Evolutionary conservation across 2,329 filamentous ascomycete species (phyloP), one percentile per base, ranked within the genome.

Genomic region (Ilyonectria sp.): DNA sequence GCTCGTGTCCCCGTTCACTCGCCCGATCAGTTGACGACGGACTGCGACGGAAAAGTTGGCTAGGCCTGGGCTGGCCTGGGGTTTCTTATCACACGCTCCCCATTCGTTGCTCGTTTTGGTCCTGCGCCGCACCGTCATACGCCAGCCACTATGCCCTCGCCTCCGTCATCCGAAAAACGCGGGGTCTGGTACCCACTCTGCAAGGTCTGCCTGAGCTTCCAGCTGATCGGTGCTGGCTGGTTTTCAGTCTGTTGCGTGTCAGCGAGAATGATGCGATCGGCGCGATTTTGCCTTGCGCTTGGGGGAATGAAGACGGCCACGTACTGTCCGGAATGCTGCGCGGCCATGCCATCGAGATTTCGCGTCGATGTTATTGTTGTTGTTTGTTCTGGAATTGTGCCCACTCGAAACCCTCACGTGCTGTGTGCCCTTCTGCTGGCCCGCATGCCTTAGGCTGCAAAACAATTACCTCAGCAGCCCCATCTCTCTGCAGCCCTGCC

Each of bases 171-270:
- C 44, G 52, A 72, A 75, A 75, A 75, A 75, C 72, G 74, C 74
- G 74, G 74, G 73, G 74, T 75, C 67, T 71, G 60, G n/a, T 58
- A 69, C 66, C 73, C 73, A 74, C 59, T 54, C 67, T 73, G 61
- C 71, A 75, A 70, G 71, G 71, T 75, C 69, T 70, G 50, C 31
- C 60, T 21, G 23, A 54, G 54, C 40, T 49, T 35, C 47, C 23
- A 37, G 49, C 57, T 57, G 57, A 65, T 65, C 63, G 26, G 50
- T 40, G 21, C 37, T 50, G 26, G 49, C 56, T 35, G 44, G 44
- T 50, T 10, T 43, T 44, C 35, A n/a, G 52, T 37, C 29, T 54
- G 43, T 47, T 40, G 43, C 57, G 44, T 61, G 57, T 60, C 63
- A 60, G 50, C 35, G 44, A 52, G 57, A 60, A 60, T 15, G 19